Conservation (phyloP, 495 filamentous ascomycete species). For the Podospora fimiseda region DNA sequence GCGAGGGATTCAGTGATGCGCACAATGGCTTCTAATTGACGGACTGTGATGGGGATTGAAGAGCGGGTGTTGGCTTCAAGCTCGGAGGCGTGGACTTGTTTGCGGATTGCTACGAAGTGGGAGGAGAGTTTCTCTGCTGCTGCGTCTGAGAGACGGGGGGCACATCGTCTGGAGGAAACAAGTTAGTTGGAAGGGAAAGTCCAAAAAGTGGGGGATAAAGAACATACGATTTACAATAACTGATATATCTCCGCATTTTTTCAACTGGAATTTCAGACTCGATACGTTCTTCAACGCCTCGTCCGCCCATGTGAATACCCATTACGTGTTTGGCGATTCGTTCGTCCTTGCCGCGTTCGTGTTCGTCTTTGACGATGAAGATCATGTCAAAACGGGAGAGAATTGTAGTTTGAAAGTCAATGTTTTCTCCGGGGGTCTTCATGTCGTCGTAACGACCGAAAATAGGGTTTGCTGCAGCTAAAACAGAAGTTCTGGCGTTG, state of each 20-base stretch:
- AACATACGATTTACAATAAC: conserved; percentile 88
- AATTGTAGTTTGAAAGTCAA: conserved; percentile 99
- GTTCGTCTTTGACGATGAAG: conserved; percentile 96
- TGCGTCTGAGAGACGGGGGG: conserved; percentile 83
- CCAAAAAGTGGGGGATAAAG: not conserved
- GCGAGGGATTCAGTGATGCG: conserved; percentile 95
- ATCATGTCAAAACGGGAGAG: conserved; percentile 99
- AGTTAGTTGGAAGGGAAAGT: conserved; percentile 28
- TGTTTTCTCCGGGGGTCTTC: conserved; percentile 96
- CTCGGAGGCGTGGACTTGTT: conserved; percentile 88
- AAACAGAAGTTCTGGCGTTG: conserved; percentile 89
- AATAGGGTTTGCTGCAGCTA: conserved; percentile 95
- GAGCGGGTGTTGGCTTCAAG: conserved; percentile 79
- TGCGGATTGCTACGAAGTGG: conserved; percentile 93
- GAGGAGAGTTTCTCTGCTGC: conserved; percentile 95
- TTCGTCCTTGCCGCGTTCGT: conserved; percentile 85
- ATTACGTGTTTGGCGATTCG: conserved; percentile 95
- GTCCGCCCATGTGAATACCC: conserved; percentile 92
- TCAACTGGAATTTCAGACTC: conserved; percentile 86
- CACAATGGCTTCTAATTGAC: conserved; percentile 93
- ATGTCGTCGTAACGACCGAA: conserved; percentile 98
- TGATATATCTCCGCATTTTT: conserved; percentile 97
- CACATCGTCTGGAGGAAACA: conserved; percentile 60
- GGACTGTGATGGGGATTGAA: conserved; percentile 94
- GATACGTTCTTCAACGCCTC: conserved; percentile 72